Evolutionary conservation across 1,139 yeast species (phyloP).

Genomic region (Saccharomyces hybrid): DNA sequence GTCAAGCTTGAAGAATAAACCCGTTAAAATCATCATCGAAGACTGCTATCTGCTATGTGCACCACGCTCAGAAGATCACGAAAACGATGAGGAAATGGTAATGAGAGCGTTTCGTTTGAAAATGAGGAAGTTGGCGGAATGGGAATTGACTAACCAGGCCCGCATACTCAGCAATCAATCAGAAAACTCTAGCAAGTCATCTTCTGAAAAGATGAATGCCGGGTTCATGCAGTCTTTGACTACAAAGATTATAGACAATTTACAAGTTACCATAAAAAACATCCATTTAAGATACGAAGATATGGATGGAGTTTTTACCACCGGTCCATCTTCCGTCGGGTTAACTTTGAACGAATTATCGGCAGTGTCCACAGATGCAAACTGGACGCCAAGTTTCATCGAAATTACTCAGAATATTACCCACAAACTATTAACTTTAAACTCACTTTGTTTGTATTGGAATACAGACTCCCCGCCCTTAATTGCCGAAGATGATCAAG

Average conservation of each 20-base stretch:
- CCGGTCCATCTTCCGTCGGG: conserved; percentile 75
- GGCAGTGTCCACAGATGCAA: conserved; percentile 79
- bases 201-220: conserved; percentile 60
- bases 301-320: conserved; percentile 47
- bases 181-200: conserved; percentile 21
- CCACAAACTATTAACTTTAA: conserved; percentile 68
- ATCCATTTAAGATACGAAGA: conserved; percentile 93
- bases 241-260: conserved; percentile 84
- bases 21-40: conserved; percentile 83
- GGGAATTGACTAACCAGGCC: conserved; percentile 51
- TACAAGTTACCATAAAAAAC: conserved; percentile 83
- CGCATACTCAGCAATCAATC: not conserved
- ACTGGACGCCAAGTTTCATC: conserved; percentile 83
- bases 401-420: conserved; percentile 62
- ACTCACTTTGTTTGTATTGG: conserved; percentile 77
- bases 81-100: conserved; percentile 59
- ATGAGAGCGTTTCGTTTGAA: conserved; percentile 62
- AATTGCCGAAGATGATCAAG: conserved; percentile 37
- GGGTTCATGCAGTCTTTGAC: conserved; percentile 80
- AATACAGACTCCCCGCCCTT: conserved; percentile 53
- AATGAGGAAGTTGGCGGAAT: conserved; percentile 54
- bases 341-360: conserved; percentile 76
- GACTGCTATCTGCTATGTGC: conserved; percentile 78
- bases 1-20: conserved; percentile 88
- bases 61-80: conserved; percentile 52